Conservation (phyloP, 2,329 filamentous ascomycete species). For the Hypoxylon sp. region DNA sequence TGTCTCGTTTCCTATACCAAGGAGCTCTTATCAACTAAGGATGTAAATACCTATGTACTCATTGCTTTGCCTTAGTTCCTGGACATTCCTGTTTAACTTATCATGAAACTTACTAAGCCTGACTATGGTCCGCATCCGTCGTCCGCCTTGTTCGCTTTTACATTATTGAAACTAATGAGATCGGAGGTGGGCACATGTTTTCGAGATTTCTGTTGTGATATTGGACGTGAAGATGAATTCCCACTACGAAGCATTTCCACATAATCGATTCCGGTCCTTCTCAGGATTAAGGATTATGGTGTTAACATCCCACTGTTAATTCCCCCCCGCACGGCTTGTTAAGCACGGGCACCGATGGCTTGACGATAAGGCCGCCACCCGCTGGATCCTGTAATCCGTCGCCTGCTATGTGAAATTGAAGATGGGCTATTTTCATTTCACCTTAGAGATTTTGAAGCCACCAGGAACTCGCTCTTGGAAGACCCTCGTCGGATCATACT, state of each 20-base stretch:
- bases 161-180: neutral
- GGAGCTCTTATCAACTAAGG: neutral
- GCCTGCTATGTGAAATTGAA: neutral
- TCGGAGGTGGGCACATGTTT: neutral
- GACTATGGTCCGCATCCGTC: neutral
- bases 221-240: neutral
- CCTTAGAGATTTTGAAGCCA: conserved; percentile 44
- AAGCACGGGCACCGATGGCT: no score
- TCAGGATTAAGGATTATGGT: no score
- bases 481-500: conserved; percentile 52
- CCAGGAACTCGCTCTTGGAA: conserved; percentile 46
- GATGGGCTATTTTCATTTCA: conserved; percentile 5
- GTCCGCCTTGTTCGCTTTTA: neutral
- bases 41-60: conserved; percentile 5
- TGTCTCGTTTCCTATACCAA: neutral
- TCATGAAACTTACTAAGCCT: neutral
- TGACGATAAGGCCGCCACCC: no score
- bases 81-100: neutral
- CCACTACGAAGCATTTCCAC: neutral
- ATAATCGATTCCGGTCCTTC: neutral
- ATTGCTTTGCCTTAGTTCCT: neutral
- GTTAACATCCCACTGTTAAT: no score
- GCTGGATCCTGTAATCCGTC: neutral
- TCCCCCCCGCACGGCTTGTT: no score
- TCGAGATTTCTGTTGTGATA: neutral